These are phyloP conservation scores for Pyrenochaeta sp. DNA, from an alignment of 2,329 filamentous ascomycete genomes.

Conservation along the genomic window DNA sequence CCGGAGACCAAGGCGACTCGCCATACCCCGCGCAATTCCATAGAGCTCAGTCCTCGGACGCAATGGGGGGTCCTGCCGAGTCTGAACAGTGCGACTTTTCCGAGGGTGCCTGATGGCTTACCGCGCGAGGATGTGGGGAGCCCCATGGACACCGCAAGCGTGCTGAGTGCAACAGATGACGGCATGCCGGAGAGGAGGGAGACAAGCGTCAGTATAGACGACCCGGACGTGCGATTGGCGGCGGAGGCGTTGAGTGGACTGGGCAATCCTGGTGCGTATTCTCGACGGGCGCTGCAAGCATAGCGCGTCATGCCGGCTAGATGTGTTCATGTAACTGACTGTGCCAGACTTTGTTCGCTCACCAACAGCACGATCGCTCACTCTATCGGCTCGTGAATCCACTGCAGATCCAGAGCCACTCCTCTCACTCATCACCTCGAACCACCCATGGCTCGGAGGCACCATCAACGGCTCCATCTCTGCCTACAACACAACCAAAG, in stretches of 20 bases:
- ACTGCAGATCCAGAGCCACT: constrained; percentile 76
- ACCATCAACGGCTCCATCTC: constrained; percentile 86
- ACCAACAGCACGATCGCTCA: constrained; percentile 44
- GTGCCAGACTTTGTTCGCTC: constrained; percentile 54
- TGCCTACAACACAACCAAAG: constrained; percentile 87
- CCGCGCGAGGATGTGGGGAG: constrained; percentile 49
- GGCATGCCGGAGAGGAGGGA: constrained; percentile 36
- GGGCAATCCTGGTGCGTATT: constrained; percentile 57
- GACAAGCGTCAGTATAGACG: constrained; percentile 57
- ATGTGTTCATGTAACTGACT: constrained; percentile 9
- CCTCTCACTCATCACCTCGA: constrained; percentile 84
- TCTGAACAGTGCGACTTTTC: constrained; percentile 38
- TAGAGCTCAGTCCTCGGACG: constrained; percentile 48
- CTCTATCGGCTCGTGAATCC: constrained; percentile 43
- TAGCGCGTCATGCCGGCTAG: background rate
- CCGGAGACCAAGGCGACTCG: constrained; percentile 35
- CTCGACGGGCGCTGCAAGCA: background rate
- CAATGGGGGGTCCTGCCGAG: constrained; percentile 41
- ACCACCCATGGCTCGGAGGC: constrained; percentile 84
- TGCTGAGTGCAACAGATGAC: constrained; percentile 53
- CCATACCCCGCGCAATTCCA: constrained; percentile 35
- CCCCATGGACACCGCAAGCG: constrained; percentile 55
- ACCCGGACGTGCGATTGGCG: constrained; percentile 58
- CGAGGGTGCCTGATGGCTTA: constrained; percentile 41
- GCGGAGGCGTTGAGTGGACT: constrained; percentile 61